A percentile compares a stretch with the other conserved stretches of the same genome.
phyloP scores from a whole-genome alignment of 768 basidiomycete species.

The Botryobasidium botryosum region DNA sequence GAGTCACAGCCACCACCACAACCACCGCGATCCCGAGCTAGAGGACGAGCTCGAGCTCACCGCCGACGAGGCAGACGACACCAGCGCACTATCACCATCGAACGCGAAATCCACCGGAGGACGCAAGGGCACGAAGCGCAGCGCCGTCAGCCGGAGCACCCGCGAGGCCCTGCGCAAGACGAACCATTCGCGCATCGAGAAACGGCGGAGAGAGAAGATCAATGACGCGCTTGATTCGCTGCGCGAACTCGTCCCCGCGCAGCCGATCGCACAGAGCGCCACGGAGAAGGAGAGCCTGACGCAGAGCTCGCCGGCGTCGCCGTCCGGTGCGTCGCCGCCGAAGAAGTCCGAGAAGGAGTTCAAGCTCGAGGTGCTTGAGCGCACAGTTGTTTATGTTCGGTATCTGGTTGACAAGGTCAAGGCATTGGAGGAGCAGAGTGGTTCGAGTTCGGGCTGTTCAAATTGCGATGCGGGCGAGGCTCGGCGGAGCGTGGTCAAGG shows the following conservation, averaged over 20 bases:
- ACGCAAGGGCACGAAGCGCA: constrained; percentile 38
- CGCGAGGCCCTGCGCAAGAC: constrained; percentile 79
- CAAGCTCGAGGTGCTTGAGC: constrained; percentile 77
- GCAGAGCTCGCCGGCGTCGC: constrained; percentile 17
- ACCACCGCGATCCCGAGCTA: too few relatives aligned
- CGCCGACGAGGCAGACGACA: too few relatives aligned
- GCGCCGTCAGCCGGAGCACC: constrained; percentile 47
- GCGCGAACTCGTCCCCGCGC: constrained; percentile 55
- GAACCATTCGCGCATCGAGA: constrained; percentile 91
- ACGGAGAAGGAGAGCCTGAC: constrained; percentile 11
- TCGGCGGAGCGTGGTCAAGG: too few relatives aligned
- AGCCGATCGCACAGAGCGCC: constrained; percentile 16
- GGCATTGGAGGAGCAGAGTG: too few relatives aligned
- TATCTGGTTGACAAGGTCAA: constrained; percentile 42
- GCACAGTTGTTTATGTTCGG: constrained; percentile 65
- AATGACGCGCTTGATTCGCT: constrained; percentile 75
- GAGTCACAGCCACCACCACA: too few relatives aligned
- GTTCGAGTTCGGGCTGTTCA: too few relatives aligned
- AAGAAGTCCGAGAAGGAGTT: constrained; percentile 58
- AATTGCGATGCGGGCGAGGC: too few relatives aligned
- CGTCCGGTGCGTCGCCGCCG: constrained; percentile 6
- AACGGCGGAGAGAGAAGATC: constrained; percentile 85
- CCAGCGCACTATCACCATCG: too few relatives aligned
- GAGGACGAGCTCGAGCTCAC: too few relatives aligned
- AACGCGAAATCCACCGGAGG: too few relatives aligned